Evolutionary conservation across 257 asterid species (phyloP).

Genomic region (Ajuga chamaepitys): DNA sequence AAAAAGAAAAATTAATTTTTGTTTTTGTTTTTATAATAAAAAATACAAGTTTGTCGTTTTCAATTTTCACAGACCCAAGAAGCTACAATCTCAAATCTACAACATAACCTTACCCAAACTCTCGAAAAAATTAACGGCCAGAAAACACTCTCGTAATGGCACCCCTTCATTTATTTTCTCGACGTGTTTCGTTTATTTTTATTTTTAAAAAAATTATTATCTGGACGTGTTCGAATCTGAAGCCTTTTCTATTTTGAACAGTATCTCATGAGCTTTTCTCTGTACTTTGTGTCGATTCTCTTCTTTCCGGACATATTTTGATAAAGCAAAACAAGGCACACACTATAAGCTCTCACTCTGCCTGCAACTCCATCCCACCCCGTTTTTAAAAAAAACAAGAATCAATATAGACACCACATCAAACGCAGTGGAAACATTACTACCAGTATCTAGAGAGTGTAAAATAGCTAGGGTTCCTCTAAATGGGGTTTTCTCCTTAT

Average conservation of each 20-base stretch:
- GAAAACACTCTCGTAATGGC: not conserved
- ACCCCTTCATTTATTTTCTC: too few species aligned
- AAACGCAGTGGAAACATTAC: conserved; percentile 17
- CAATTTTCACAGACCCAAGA: not conserved
- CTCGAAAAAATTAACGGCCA: not conserved
- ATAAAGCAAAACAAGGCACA: conserved; percentile 10
- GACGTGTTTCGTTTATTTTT: too few species aligned
- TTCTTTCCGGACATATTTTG: conserved; percentile 17
- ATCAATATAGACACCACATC: conserved; percentile 13
- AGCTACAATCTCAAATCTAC: not conserved
- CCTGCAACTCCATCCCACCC: conserved; percentile 9
- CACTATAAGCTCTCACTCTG: conserved; percentile 11
- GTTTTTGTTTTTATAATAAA: too few species aligned
- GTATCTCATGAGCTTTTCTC: conserved; percentile 17
- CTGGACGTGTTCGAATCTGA: conserved; percentile 7
- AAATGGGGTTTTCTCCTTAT: conserved; percentile 35
- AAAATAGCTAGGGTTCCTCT: not conserved
- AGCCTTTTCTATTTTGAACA: conserved; percentile 7
- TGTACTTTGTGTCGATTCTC: conserved; percentile 28
- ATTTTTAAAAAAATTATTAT: not conserved
- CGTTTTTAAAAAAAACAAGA: conserved; percentile 11
- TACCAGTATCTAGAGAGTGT: not conserved
- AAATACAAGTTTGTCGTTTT: not conserved
- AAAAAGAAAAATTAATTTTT: too few species aligned
- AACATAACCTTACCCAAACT: not conserved